Evolutionary conservation across 768 basidiomycete species (phyloP).

Genomic region (Mycena metata): DNA sequence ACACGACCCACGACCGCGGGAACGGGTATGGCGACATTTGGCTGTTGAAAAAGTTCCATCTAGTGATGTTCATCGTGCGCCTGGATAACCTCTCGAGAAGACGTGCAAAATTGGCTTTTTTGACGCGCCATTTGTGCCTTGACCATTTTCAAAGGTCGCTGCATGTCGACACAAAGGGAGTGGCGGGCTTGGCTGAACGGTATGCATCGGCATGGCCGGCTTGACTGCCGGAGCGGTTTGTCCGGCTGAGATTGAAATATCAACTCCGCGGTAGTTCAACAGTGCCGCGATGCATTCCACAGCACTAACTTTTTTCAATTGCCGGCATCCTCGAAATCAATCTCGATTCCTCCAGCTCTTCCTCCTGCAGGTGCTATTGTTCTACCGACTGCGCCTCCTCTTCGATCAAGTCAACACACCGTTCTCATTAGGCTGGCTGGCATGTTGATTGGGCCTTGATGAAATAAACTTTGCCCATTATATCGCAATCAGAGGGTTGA

Average conservation of each 20-base stretch:
- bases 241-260: conserved; percentile 10
- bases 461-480: conserved; percentile 1
- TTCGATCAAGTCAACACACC: background rate
- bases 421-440: too few relatives aligned
- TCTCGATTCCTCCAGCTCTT: conserved; percentile 8
- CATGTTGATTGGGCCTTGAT: background rate
- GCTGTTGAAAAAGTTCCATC: background rate
- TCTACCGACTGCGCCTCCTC: background rate
- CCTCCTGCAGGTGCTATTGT: background rate
- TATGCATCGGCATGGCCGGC: background rate
- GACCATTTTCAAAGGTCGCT: too few relatives aligned
- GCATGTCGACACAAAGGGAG: too few relatives aligned
- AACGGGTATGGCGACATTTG: background rate
- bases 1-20: background rate
- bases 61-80: conserved; percentile 11
- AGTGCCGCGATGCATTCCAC: background rate
- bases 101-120: too few relatives aligned
- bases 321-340: conserved; percentile 5
- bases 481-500: conserved; percentile 11
- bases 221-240: background rate
- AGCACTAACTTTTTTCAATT: conserved; percentile 7
- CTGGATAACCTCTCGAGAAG: background rate
- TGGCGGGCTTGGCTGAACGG: background rate
- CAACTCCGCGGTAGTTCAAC: conserved; percentile 2
- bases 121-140: too few relatives aligned